Conservation (phyloP, 208 protist genomes). For the Trypanosomatidae sp. region DNA sequence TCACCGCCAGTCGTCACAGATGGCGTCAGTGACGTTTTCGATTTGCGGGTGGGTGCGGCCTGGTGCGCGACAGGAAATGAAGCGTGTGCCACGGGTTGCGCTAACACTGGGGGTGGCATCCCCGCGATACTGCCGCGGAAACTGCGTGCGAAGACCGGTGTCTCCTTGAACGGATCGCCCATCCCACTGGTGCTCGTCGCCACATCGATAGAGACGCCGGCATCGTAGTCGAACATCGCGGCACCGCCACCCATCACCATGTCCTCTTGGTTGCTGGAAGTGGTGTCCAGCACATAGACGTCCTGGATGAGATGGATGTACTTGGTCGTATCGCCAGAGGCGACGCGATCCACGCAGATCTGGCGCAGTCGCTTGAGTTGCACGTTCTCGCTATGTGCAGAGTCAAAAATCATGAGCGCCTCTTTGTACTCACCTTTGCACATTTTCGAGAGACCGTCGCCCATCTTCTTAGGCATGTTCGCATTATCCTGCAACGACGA, state of each 20-base stretch:
- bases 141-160: constrained; percentile 15
- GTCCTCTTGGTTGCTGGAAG: constrained; percentile 11
- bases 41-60: constrained; percentile 1
- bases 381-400: constrained; percentile 31
- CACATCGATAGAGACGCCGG: not conserved
- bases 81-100: constrained; percentile 6
- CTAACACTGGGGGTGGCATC: constrained; percentile 5
- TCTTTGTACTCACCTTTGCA: constrained; percentile 52
- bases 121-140: constrained; percentile 10
- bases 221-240: constrained; percentile 3
- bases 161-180: constrained; percentile 9
- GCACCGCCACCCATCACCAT: constrained; percentile 1
- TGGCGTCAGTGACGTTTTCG: constrained; percentile 1
- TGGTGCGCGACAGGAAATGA: constrained; percentile 1
- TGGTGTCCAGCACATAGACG: constrained; percentile 29
- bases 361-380: constrained; percentile 47
- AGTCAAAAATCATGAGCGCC: constrained; percentile 32
- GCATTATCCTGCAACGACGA: constrained; percentile 14
- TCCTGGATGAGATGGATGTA: constrained; percentile 44
- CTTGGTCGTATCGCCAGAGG: constrained; percentile 38
- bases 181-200: constrained; percentile 2
- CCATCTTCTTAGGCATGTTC: constrained; percentile 40
- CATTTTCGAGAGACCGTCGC: constrained; percentile 58
- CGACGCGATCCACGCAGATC: constrained; percentile 43
- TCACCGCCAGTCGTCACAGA: constrained; percentile 8